These are phyloP conservation scores for Coprinopsis strossmayeri DNA, from an alignment of 768 basidiomycete genomes.

Conservation along the genomic window DNA sequence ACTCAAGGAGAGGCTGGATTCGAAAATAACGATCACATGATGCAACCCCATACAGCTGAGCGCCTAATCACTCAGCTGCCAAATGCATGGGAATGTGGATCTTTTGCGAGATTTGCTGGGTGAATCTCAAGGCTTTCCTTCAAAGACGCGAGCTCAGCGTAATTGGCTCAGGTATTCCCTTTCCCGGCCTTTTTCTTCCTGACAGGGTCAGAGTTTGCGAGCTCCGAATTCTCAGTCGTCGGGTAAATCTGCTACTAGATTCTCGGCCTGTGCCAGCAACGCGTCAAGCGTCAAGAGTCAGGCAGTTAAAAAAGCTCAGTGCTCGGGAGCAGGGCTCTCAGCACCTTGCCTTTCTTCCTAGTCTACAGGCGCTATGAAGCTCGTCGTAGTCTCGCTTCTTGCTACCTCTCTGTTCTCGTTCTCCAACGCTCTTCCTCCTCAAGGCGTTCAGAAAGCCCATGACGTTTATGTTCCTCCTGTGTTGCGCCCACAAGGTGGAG, in stretches of 20 bases:
- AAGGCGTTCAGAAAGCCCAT: constrained; percentile 9
- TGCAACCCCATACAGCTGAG: background rate
- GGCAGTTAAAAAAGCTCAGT: background rate
- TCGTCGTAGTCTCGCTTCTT: background rate
- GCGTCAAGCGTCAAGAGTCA: background rate
- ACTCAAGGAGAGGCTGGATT: background rate
- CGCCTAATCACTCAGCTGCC: too few relatives aligned
- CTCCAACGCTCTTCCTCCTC: background rate
- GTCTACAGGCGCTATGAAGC: background rate
- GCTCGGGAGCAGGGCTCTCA: too few relatives aligned
- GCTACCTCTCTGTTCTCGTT: background rate
- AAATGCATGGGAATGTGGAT: too few relatives aligned
- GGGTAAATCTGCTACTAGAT: background rate
- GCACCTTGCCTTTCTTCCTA: background rate
- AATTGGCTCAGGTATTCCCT: too few relatives aligned
- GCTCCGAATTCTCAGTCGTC: background rate
- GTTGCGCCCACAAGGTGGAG: constrained; percentile 19
- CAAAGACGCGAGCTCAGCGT: too few relatives aligned
- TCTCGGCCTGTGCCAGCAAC: too few relatives aligned
- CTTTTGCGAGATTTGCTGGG: too few relatives aligned
- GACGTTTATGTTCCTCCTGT: constrained; percentile 35
- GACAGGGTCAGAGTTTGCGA: background rate
- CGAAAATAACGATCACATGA: constrained; percentile 2
- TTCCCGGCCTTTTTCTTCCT: background rate
- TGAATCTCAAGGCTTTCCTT: background rate